Base-by-base conservation (phyloP, 495 filamentous ascomycete genomes). In the Amorphotheca resinae region DNA sequence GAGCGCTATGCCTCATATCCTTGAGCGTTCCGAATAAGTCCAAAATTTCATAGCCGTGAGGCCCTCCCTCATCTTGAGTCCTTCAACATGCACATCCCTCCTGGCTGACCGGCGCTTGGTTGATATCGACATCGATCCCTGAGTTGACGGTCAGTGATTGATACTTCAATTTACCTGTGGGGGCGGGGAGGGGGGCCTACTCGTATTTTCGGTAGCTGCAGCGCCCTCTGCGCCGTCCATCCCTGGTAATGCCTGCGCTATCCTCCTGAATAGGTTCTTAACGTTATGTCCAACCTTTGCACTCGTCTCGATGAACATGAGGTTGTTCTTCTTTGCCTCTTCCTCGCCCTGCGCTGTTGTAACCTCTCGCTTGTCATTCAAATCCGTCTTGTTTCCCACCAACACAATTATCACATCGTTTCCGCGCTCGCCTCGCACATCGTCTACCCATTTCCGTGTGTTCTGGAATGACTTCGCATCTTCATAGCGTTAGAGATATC, bases 271-370 rank as follows among this genome's bases (percentile, higher is more conserved):
- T 40, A 98, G 72, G 45, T 77, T 82, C 72, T 98, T 96, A 47
- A 98, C 91, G 58, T 98, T 98, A 59, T 96, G 89, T 7, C 91
- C 91, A 4, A 94, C 77, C 73, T 96, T 98, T 30, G 91, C 91
- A 64, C 87, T 94, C 41, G 91, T 98, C 72, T 98, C 91, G 59
- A 98, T 87, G 49, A 95, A 98, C 82, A 96, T 93, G 48, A 94
- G 65, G 39, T 88, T 87, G 58, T 88, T 85, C 70, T 87, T 87
- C 70, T 91, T 91, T n/a, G 93, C 93, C 61, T 96, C 93, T 56
- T 95, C 89, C 62, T 98, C 93, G 43, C 91, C 91, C 66, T 95
- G 87, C 52, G 79, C 74, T 17, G 84, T 84, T 33, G 87, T 96
- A 44, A 98, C 89, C 62, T 96, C 88, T 18, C 91, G 77, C 71